A percentile compares a stretch with the other conserved stretches of the same genome.
These are phyloP conservation scores for Deinandra increscens DNA, from an alignment of 129 eudicot species.

Conservation along the genomic window DNA sequence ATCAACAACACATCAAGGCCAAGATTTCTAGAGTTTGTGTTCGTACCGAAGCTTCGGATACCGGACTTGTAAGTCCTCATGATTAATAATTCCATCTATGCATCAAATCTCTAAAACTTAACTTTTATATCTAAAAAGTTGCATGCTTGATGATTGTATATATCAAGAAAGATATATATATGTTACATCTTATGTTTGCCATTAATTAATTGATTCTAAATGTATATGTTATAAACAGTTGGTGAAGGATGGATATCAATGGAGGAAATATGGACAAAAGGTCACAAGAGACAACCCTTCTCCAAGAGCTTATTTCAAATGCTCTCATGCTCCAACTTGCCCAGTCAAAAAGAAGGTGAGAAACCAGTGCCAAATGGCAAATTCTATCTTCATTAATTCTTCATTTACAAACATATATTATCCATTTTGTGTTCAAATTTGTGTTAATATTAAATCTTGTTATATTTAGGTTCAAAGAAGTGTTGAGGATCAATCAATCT, in stretches of 20 bases:
- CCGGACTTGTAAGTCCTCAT: slow-evolving; percentile 64
- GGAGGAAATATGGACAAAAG: slow-evolving; percentile 99
- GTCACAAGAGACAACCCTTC: slow-evolving; percentile 97
- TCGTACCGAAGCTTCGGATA: slow-evolving; percentile 75
- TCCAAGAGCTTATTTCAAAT: slow-evolving; percentile 99
- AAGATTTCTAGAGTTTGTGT: slow-evolving; percentile 60
- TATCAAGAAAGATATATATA: not conserved
- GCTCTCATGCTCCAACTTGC: slow-evolving; percentile 93
- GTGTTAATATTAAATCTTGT: slow-evolving; percentile 1
- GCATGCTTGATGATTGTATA: too few relatives aligned
- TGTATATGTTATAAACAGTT: slow-evolving; percentile 37
- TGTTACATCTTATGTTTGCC: not conserved
- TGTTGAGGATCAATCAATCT: slow-evolving; percentile 79
- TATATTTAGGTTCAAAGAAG: slow-evolving; percentile 77
- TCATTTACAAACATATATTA: not conserved
- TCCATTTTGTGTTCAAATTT: slow-evolving; percentile 8
- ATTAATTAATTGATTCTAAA: not conserved
- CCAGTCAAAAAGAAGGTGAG: slow-evolving; percentile 97
- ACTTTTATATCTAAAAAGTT: too few relatives aligned
- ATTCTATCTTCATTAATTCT: not conserved
- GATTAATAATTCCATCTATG: not conserved
- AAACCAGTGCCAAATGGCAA: not conserved
- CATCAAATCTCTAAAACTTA: not conserved
- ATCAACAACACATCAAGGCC: slow-evolving; percentile 52
- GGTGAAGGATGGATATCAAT: slow-evolving; percentile 95